These are phyloP conservation scores for Orychophragmus violaceus DNA, from an alignment of 345 rosid genomes.

Conservation along the genomic window DNA sequence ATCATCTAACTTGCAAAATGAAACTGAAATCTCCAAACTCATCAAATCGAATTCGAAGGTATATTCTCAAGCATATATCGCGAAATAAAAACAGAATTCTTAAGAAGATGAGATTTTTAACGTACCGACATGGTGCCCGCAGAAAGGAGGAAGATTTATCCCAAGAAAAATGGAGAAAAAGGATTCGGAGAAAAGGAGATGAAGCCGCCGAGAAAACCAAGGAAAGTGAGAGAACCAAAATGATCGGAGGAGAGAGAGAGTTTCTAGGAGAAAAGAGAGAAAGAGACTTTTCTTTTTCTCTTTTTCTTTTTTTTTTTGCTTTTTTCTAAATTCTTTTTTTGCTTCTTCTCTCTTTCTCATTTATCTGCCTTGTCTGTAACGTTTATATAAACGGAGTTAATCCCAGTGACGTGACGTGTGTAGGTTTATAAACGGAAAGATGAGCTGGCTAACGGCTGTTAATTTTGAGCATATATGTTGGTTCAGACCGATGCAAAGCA, in stretches of 20 bases:
- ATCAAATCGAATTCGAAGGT: slow-evolving; percentile 3
- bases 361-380: slow-evolving; percentile 21
- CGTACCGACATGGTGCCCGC: slow-evolving; percentile 31
- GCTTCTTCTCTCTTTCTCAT: no score
- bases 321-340: slow-evolving; percentile 4
- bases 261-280: slow-evolving; percentile 23
- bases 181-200: not conserved
- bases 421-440: slow-evolving; percentile 15
- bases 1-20: not conserved
- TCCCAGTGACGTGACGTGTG: slow-evolving; percentile 26
- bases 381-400: slow-evolving; percentile 31
- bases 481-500: slow-evolving; percentile 32
- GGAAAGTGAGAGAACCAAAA: slow-evolving; percentile 30
- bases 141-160: slow-evolving; percentile 21
- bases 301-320: not conserved
- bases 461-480: slow-evolving; percentile 27
- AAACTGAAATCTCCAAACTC: slow-evolving; percentile 15
- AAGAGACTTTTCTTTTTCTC: slow-evolving; percentile 2
- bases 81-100: not conserved
- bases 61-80: not conserved
- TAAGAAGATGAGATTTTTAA: not conserved
- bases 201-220: slow-evolving; percentile 32
- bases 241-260: slow-evolving; percentile 28
- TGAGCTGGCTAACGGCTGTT: slow-evolving; percentile 55
- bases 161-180: slow-evolving; percentile 16